Base-by-base conservation (phyloP, 2,329 filamentous ascomycete genomes). In the Xylaria sp. region DNA sequence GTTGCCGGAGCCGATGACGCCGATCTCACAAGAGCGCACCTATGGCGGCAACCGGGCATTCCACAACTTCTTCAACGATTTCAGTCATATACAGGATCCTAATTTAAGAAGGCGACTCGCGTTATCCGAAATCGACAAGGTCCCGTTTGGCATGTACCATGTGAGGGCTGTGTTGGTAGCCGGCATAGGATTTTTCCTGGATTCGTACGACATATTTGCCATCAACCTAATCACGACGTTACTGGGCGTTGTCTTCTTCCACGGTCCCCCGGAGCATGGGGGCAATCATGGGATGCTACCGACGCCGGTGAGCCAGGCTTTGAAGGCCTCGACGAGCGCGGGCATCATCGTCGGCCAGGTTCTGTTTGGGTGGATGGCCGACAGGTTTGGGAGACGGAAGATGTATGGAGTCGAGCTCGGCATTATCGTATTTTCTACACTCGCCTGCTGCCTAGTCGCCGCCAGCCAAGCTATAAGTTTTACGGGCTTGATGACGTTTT, bases 341-440 rank as follows among this genome's bases (percentile, higher is more conserved):
- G 91, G 91, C 39, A 92, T 91, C 22, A 83, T 94, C 21, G 74
- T 94, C 44, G 90, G 90, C 21, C 90, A 93, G 74, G 71, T 92
- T 38, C 73, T 85, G 16, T 94, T 94, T 68, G 90, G 90, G 54
- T 89, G 83, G 77, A 74, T 92, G 37, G 90, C 90, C 45, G 91
- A 94, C 73, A 78, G 83, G 2, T 80, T 91, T 51, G 91, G 91
- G 42, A 84, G 90, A 39, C 86, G 91, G 68, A 85, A 83, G 62
- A 93, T 95, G 88, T 94, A 94, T 67, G 90, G 90, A 44, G 78
- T 91, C 22, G 89, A 92, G 68, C 72, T 92, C 45, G 84, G 84
- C 52, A 80, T 92, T 59, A 90, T 91, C 66, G 85, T 91, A 54
- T 76, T 88, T 51, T 82, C 85, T 13, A 91, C 89, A 1, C 72